phyloP scores from a whole-genome alignment of 176 grass and related monocot species.

The Cenchrus americanus region DNA sequence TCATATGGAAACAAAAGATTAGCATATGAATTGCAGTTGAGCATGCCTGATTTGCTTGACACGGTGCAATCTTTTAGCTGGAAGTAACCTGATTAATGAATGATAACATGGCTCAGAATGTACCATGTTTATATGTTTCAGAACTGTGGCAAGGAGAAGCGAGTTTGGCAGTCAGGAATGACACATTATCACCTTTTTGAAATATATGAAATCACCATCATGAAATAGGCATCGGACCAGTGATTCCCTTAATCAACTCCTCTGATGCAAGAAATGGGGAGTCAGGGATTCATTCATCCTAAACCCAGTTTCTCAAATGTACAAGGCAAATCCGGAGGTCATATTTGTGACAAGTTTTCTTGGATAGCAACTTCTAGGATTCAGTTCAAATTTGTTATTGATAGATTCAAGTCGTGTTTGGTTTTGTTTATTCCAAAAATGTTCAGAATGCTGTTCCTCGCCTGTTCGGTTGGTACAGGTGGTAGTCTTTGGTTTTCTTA shows the following conservation, averaged over 20 bases:
- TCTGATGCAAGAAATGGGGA: background rate
- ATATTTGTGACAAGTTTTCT: background rate
- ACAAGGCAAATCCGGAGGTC: too few species aligned
- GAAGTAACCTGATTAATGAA: background rate
- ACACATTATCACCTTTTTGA: background rate
- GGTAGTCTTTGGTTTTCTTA: too few species aligned
- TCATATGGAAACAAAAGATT: background rate
- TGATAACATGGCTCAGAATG: background rate
- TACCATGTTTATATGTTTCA: background rate
- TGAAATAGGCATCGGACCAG: background rate
- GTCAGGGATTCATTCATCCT: too few species aligned
- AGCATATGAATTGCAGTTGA: background rate
- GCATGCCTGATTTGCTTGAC: background rate
- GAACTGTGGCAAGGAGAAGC: background rate
- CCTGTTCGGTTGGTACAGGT: too few species aligned
- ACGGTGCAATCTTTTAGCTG: background rate
- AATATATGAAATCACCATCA: background rate
- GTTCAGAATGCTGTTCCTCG: background rate
- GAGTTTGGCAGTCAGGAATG: background rate
- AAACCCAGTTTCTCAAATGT: too few species aligned
- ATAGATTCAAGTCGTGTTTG: too few species aligned
- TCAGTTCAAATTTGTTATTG: too few species aligned
- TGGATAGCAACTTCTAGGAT: background rate
- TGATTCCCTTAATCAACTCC: background rate
- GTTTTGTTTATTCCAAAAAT: background rate